Conservation (phyloP, 2,329 filamentous ascomycete species). For the Akanthomyces uredinophilus region DNA sequence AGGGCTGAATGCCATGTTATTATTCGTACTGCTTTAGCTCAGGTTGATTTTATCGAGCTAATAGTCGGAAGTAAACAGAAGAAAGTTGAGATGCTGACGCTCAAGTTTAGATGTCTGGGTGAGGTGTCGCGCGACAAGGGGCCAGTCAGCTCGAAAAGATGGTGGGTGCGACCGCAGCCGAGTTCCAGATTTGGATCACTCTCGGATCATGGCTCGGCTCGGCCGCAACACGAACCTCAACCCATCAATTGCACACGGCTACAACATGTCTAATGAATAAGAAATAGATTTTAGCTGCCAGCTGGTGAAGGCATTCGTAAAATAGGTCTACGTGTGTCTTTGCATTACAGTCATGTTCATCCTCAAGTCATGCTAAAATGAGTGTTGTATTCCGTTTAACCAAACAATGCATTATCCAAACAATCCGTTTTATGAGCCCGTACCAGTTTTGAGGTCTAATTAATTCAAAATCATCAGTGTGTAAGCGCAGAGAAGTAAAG, state of each 20-base stretch:
- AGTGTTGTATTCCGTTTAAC: constrained; percentile 13
- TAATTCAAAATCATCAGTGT: background rate
- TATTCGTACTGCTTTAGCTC: too few species aligned
- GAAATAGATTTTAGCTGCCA: too few species aligned
- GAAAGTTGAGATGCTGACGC: background rate
- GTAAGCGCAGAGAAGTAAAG: background rate
- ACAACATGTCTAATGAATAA: background rate
- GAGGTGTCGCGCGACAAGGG: background rate
- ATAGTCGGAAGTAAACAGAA: background rate
- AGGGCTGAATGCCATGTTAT: constrained; percentile 10
- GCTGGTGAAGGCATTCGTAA: too few species aligned
- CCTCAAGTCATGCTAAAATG: constrained; percentile 14
- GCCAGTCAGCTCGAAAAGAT: background rate
- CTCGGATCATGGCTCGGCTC: constrained; percentile 12
- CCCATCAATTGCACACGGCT: background rate
- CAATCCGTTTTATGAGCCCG: background rate
- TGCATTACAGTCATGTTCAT: too few species aligned
- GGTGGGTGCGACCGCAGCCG: background rate
- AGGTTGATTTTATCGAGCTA: too few species aligned
- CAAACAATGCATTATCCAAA: constrained; percentile 12
- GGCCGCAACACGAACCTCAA: background rate
- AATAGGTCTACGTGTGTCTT: too few species aligned
- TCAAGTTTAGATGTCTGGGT: background rate
- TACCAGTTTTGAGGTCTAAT: constrained; percentile 8
- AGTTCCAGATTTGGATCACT: constrained; percentile 1